A percentile compares a stretch with the other conserved stretches of the same genome.
phyloP scores from a whole-genome alignment of 2,329 filamentous ascomycete genomes.

The Hypoxylon sp. region DNA sequence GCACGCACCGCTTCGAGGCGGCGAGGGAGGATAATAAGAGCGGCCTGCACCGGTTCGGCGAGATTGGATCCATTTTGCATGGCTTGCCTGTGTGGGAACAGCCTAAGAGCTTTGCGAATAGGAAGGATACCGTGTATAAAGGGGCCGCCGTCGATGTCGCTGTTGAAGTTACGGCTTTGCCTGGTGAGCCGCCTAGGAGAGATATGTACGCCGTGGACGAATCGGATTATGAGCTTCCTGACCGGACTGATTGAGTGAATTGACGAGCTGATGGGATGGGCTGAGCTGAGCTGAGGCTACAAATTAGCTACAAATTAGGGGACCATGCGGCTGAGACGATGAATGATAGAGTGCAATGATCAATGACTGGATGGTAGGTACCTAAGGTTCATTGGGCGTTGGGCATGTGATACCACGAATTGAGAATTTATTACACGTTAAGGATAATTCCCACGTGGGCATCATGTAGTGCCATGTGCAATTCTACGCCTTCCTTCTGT shows the following conservation, averaged over 20 bases:
- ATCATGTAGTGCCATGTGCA: not conserved
- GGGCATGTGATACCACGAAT: not conserved
- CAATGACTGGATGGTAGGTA: too few species aligned
- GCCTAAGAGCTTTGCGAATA: conserved; percentile 17
- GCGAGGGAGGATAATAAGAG: conserved; percentile 45
- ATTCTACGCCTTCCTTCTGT: not conserved
- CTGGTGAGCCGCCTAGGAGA: conserved; percentile 4
- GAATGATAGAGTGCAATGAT: not conserved
- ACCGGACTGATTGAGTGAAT: conserved; percentile 1
- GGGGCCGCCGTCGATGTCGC: conserved; percentile 22
- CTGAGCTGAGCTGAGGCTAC: conserved; percentile 2
- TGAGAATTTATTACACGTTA: conserved; percentile 1
- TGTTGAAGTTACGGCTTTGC: conserved; percentile 23
- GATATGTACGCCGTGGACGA: conserved; percentile 26
- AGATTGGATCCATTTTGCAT: conserved; percentile 63
- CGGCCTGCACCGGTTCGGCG: conserved; percentile 62
- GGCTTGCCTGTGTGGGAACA: conserved; percentile 47
- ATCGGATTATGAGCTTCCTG: conserved; percentile 12
- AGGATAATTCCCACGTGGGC: not conserved
- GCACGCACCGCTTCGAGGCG: conserved; percentile 61
- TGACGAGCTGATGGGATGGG: not conserved
- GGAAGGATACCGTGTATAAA: conserved; percentile 35
- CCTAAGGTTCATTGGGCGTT: not conserved
- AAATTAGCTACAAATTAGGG: not conserved
- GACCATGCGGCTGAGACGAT: conserved; percentile 3